Conservation (phyloP, 345 rosid genomes). For the Rhodamnia rubescens region DNA sequence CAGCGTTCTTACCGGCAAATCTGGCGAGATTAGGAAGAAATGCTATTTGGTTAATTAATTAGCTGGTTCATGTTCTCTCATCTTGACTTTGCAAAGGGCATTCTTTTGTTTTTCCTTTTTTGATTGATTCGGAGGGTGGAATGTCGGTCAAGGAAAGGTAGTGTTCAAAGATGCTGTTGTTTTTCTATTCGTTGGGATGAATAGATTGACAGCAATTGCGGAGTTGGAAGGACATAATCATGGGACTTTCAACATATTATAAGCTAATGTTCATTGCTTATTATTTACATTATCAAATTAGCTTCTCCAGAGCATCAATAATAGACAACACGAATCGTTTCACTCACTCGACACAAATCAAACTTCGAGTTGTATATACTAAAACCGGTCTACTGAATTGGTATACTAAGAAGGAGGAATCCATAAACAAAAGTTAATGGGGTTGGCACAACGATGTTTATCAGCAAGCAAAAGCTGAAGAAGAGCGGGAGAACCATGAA, state of each 20-base stretch:
- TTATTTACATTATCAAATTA: neutral
- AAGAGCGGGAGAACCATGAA: neutral
- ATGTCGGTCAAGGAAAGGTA: neutral
- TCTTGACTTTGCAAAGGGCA: neutral
- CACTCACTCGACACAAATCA: neutral
- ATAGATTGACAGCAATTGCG: neutral
- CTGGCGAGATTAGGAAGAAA: constrained; percentile 48
- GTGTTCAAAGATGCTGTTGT: neutral
- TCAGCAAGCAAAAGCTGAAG: neutral
- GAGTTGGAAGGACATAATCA: neutral
- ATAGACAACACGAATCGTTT: neutral
- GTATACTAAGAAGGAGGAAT: neutral
- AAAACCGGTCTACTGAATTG: neutral
- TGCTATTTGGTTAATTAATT: constrained; percentile 34
- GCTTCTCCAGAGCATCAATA: neutral
- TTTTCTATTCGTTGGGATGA: neutral
- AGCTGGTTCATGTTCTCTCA: neutral
- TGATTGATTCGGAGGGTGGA: neutral
- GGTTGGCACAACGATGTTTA: neutral
- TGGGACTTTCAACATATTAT: neutral
- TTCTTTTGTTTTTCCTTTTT: neutral
- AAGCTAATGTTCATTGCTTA: neutral
- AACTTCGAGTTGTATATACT: neutral
- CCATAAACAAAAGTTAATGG: neutral
- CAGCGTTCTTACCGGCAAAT: constrained; percentile 39